Percentiles rank a stretch among this genome's conserved stretches.
phyloP scores from a whole-genome alignment of 2,329 filamentous ascomycete genomes.

The Alternaria triticimaculans region DNA sequence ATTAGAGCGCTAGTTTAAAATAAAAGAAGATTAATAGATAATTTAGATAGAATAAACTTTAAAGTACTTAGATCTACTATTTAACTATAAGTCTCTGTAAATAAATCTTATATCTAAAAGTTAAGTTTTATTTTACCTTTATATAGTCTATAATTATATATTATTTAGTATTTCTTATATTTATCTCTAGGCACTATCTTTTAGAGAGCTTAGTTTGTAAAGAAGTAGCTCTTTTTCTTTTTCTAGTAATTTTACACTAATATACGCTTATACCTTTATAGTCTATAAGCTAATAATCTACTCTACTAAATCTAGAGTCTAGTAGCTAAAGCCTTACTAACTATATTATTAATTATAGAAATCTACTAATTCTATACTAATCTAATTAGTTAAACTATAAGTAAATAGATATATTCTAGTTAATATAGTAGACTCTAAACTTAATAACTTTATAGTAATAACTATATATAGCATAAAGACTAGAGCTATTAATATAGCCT shows the following conservation, averaged over 20 bases:
- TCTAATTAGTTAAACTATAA: slow-evolving; percentile 8
- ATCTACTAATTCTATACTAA: slow-evolving; percentile 19
- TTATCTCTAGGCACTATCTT: not conserved
- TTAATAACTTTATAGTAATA: slow-evolving; percentile 9
- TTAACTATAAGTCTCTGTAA: not conserved
- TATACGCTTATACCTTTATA: slow-evolving; percentile 4
- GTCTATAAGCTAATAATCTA: slow-evolving; percentile 7
- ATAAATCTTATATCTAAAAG: not conserved
- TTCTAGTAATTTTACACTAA: slow-evolving; percentile 4
- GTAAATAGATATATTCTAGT: slow-evolving; percentile 13
- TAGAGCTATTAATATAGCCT: not conserved
- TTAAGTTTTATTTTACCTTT: not conserved
- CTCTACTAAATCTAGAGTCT: slow-evolving; percentile 14
- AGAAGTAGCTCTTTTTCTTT: slow-evolving; percentile 11
- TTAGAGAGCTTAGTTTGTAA: slow-evolving; percentile 5
- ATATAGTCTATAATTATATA: slow-evolving; percentile 2
- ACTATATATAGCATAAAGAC: slow-evolving; percentile 10
- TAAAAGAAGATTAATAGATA: not conserved
- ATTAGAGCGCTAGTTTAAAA: not conserved
- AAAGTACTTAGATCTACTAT: not conserved
- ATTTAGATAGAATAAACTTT: not conserved
- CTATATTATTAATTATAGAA: slow-evolving; percentile 12
- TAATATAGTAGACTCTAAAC: slow-evolving; percentile 7
- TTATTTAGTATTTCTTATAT: not conserved
- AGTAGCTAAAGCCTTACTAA: slow-evolving; percentile 16